phyloP scores from a whole-genome alignment of 108 stramenopile species.

The Skeletonema marinoi region DNA sequence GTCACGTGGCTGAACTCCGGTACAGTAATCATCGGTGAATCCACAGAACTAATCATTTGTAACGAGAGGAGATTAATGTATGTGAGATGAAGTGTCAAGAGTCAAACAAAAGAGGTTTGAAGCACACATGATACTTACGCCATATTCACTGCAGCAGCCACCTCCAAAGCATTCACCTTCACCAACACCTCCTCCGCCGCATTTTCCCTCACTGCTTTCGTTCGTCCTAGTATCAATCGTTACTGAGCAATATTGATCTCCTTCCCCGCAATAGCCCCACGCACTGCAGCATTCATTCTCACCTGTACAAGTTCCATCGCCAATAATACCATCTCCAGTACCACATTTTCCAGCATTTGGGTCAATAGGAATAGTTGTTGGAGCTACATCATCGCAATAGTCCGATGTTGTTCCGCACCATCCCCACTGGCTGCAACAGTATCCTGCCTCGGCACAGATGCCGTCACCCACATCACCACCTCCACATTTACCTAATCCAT shows the following conservation, averaged over 20 bases:
- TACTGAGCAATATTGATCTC: slow-evolving; percentile 40
- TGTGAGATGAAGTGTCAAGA: slow-evolving; percentile 10
- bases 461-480: slow-evolving; percentile 19
- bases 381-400: slow-evolving; percentile 33
- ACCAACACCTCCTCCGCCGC: slow-evolving; percentile 11
- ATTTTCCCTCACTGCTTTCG: background rate
- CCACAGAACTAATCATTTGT: slow-evolving; percentile 23
- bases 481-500: slow-evolving; percentile 23
- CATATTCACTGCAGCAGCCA: background rate
- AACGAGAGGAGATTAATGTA: background rate
- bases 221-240: background rate
- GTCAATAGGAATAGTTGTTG: slow-evolving; percentile 25
- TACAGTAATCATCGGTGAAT: slow-evolving; percentile 31
- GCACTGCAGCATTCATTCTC: slow-evolving; percentile 31
- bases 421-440: slow-evolving; percentile 35
- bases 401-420: slow-evolving; percentile 36
- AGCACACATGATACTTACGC: background rate
- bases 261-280: slow-evolving; percentile 45
- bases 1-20: slow-evolving; percentile 17
- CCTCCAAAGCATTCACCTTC: slow-evolving; percentile 29
- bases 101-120: background rate
- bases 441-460: slow-evolving; percentile 38
- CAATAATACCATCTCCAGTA: slow-evolving; percentile 5
- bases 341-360: slow-evolving; percentile 40
- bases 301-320: slow-evolving; percentile 40